A percentile compares a stretch with the other conserved stretches of the same genome.
phyloP scores from a whole-genome alignment of 1,139 yeast genomes.

The Hyphopichia khmerensis region DNA sequence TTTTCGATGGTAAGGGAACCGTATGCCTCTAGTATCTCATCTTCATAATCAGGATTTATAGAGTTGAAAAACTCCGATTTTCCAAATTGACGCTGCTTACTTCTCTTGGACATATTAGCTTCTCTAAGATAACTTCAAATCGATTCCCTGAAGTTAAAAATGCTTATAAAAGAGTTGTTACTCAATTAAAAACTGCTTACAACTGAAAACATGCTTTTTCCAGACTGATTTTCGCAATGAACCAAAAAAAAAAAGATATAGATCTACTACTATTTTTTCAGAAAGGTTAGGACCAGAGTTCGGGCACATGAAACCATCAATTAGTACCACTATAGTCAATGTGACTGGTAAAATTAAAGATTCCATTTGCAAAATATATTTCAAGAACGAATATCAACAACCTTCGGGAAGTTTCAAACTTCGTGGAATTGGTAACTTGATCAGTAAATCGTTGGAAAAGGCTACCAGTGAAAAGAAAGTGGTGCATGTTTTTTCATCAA shows the following conservation, averaged over 20 bases:
- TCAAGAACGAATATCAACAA: slow-evolving; percentile 66
- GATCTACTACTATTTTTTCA: too few species aligned
- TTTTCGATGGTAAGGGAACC: slow-evolving; percentile 20
- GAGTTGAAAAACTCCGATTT: background rate
- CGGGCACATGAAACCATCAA: slow-evolving; percentile 22
- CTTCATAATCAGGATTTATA: slow-evolving; percentile 19
- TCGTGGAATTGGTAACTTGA: slow-evolving; percentile 59
- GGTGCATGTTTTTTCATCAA: slow-evolving; percentile 58
- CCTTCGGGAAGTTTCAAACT: slow-evolving; percentile 75
- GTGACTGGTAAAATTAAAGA: slow-evolving; percentile 28
- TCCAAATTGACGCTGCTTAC: background rate
- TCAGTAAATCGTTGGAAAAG: slow-evolving; percentile 25
- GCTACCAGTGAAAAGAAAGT: slow-evolving; percentile 18
- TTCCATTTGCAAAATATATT: slow-evolving; percentile 46
- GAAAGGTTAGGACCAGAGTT: too few species aligned
- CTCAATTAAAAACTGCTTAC: too few species aligned
- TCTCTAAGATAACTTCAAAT: too few species aligned
- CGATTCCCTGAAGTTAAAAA: too few species aligned
- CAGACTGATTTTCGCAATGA: too few species aligned
- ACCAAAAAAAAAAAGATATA: too few species aligned
- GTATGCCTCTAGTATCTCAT: slow-evolving; percentile 34
- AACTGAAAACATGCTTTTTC: too few species aligned
- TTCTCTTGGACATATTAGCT: too few species aligned
- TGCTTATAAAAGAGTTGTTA: too few species aligned
- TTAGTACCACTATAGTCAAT: slow-evolving; percentile 44